Evolutionary conservation across 768 basidiomycete species (phyloP), one percentile per base, ranked within the genome.

Genomic region (Tricholomella constricta): DNA sequence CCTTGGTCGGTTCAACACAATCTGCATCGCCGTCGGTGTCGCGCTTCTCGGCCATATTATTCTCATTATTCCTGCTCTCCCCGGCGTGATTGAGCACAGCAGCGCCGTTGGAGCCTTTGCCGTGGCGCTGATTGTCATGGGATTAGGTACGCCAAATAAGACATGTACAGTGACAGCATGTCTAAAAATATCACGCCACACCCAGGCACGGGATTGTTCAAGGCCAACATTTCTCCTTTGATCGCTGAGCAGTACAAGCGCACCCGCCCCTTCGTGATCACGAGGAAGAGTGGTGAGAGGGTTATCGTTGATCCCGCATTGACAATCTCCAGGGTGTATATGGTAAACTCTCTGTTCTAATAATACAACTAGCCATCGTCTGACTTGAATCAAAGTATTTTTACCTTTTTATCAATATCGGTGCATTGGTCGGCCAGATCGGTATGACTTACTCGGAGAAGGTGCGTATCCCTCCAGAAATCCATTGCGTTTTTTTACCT

Each of bases 151-250:
- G 65, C 55, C 31, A 32, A 32, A 6, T 15, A 9, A 15, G 10
- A n/a, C n/a, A n/a, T 31, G n/a, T 25, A 10, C 14, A 32, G 25
- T 4, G 87, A 87, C 0, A 78, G 82, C 1, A 78, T 88, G 7
- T 77, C 73, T 2, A 73, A 69, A 38, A 67, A 53, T 32, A 88
- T 88, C 26, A 84, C 87, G 60, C 74, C 80, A 20, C 85, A 90
- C 40, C 81, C 89, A 69, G 82, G 88, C 15, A 80, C 88, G 9
- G 88, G 88, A 6, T 72, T 84, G 20, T 88, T 91, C 79, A 90
- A 91, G 69, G 70, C 84, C 2, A 91, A 89, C 65, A 84, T 91
- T 56, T 86, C 84, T 0, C 89, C 89, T 2, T 73, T 92, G 58
- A 77, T 91, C 20, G 90, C 90, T 6, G 90, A 91, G 64, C 90